A percentile compares a stretch with the other conserved stretches of the same genome.
These are phyloP conservation scores for Euphorbia pulcherrima DNA, from an alignment of 345 rosid species.

Conservation along the genomic window DNA sequence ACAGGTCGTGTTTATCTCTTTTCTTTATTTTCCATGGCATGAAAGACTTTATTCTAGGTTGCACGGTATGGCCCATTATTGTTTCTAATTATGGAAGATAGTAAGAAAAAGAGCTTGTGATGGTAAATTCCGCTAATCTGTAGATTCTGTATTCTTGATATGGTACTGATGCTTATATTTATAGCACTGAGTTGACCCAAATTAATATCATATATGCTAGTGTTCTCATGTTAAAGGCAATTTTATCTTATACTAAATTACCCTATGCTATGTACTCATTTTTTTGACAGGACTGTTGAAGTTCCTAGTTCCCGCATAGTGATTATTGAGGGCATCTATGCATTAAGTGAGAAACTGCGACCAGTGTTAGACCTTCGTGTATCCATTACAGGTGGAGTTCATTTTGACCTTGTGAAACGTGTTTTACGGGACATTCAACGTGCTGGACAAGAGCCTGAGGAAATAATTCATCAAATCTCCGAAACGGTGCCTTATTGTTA, in stretches of 20 bases:
- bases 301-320: conserved; percentile 90
- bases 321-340: conserved; percentile 91
- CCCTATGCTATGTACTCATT: conserved; percentile 17
- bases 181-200: not conserved
- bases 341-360: conserved; percentile 82
- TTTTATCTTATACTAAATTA: conserved; percentile 17
- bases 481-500: conserved; percentile 65
- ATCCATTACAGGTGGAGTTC: conserved; percentile 95
- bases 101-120: not conserved
- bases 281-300: conserved; percentile 64
- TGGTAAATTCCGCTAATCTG: too few relatives aligned
- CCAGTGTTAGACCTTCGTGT: conserved; percentile 94
- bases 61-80: conserved; percentile 10
- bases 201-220: too few relatives aligned
- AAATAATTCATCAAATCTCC: conserved; percentile 95
- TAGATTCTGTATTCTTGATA: not conserved
- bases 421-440: conserved; percentile 96
- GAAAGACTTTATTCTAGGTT: conserved; percentile 1
- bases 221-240: too few relatives aligned
- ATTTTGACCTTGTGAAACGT: conserved; percentile 95
- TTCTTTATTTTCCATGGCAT: conserved; percentile 9
- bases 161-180: not conserved
- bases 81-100: not conserved
- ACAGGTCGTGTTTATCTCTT: conserved; percentile 49
- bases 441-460: conserved; percentile 98